These are phyloP conservation scores for Picochlorum sp. DNA, from an alignment of 139 green algal species.

Conservation along the genomic window DNA sequence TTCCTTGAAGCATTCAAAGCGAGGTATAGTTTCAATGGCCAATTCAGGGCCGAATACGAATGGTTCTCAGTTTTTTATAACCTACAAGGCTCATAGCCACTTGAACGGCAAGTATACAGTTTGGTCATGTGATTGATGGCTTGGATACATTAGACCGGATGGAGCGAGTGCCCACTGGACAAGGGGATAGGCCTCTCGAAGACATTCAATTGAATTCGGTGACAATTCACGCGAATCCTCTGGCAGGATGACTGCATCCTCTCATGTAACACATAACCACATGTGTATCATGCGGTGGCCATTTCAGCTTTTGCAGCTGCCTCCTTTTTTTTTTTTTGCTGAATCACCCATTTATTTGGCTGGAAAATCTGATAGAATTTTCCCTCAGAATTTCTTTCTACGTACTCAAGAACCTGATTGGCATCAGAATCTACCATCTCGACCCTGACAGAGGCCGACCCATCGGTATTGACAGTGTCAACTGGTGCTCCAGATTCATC, in stretches of 20 bases:
- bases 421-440: constrained; percentile 20
- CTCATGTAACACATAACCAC: not conserved
- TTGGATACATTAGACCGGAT: constrained; percentile 88
- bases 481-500: constrained; percentile 6
- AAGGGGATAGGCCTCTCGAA: constrained; percentile 55
- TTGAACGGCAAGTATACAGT: constrained; percentile 87
- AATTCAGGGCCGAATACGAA: constrained; percentile 95
- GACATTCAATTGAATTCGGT: constrained; percentile 69
- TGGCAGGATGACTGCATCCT: constrained; percentile 32
- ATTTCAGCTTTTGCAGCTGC: constrained; percentile 17
- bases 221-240: constrained; percentile 82
- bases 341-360: constrained; percentile 66
- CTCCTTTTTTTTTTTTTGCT: too few relatives aligned
- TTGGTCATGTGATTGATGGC: constrained; percentile 91
- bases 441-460: constrained; percentile 34
- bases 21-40: constrained; percentile 93
- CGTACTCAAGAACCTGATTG: constrained; percentile 5
- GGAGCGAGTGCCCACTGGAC: constrained; percentile 58
- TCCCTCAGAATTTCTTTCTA: constrained; percentile 35
- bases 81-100: constrained; percentile 85
- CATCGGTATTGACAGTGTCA: constrained; percentile 22
- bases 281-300: constrained; percentile 2
- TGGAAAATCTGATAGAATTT: constrained; percentile 39
- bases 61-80: constrained; percentile 88
- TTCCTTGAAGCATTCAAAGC: constrained; percentile 75